These are phyloP conservation scores for Elsinoe arachidis DNA, from an alignment of 2,329 filamentous ascomycete genomes.

Conservation along the genomic window DNA sequence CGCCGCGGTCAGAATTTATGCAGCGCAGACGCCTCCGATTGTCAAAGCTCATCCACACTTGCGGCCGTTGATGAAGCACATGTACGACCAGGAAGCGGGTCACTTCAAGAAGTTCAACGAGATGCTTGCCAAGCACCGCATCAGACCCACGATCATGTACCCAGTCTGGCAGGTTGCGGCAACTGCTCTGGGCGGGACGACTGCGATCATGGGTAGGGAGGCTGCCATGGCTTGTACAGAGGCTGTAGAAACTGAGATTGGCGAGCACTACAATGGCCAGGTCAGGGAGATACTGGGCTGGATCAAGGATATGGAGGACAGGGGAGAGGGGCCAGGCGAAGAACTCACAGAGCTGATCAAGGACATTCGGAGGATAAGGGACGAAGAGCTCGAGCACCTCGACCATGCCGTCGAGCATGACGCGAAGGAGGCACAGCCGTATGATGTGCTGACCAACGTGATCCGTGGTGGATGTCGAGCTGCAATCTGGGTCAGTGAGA, in stretches of 20 bases:
- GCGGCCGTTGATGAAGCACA: constrained; percentile 85
- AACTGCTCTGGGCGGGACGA: constrained; percentile 77
- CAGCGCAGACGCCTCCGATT: constrained; percentile 75
- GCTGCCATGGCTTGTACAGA: constrained; percentile 98
- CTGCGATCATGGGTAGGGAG: constrained; percentile 79
- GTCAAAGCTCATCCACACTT: constrained; percentile 76
- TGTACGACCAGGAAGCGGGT: constrained; percentile 92
- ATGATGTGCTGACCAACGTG: constrained; percentile 77
- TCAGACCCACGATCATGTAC: constrained; percentile 87
- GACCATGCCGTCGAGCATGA: constrained; percentile 93
- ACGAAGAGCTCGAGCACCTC: constrained; percentile 94
- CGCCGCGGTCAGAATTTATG: constrained; percentile 92
- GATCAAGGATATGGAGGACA: constrained; percentile 63
- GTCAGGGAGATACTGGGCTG: constrained; percentile 75
- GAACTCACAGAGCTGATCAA: constrained; percentile 66
- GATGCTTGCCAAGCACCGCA: constrained; percentile 73
- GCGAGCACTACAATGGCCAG: constrained; percentile 89
- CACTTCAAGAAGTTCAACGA: constrained; percentile 81
- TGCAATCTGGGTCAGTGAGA: constrained; percentile 86
- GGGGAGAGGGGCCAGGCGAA: constrained; percentile 70
- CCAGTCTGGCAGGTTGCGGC: constrained; percentile 80
- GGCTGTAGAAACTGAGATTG: constrained; percentile 96
- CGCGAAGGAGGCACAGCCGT: constrained; percentile 78
- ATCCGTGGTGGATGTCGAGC: constrained; percentile 85
- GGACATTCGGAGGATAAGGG: constrained; percentile 73